Evolutionary conservation across 345 rosid species (phyloP), one percentile per base, ranked within the genome.

Genomic region (Eucalyptus regnans): DNA sequence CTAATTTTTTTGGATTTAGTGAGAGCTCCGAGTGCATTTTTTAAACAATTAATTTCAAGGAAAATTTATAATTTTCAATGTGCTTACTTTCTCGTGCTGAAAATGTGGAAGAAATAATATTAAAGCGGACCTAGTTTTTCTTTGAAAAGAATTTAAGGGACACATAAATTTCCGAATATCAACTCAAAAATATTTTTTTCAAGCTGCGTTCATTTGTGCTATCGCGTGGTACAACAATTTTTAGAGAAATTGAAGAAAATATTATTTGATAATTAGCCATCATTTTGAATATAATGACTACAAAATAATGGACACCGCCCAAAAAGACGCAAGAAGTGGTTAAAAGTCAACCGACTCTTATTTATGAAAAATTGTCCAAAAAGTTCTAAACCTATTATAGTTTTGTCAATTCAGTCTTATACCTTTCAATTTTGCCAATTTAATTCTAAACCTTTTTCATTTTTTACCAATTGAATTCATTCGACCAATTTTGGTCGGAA

Each of bases 401-500:
- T 46, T 46, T 46, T 46, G 12, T 1, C 12, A 46, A 46, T 46
- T 46, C 11, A 46, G 11, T 46, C 3, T 44, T 44, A 44, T 44
- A 44, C 3, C 3, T 8, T 44, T 44, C 48, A 44, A 44, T 44
- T 44, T 44, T 44, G 48, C 48, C 9, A 44, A 52, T 52, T 18
- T 0, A 7, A 2, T 52, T 52, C 0, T 52, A 52, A 52, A 52
- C 0, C 0, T 52, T 52, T 52, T 52, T 52, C 2, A 52, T 7
- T 8, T 52, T 52, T 52, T 52, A 1, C 1, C 0, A 18, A 18
- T 52, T 52, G 0, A 52, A 4, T 52, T 20, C 1, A 52, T 52
- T 7, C 0, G 2, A 52, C 0, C 10, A 52, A 18, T 52, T 18
- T 52, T 52, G 25, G 5, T 4, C 0, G 5, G 0, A 52, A 52